Evolutionary conservation across 2,329 filamentous ascomycete species (phyloP), one percentile per base, ranked within the genome.

Genomic region (Verticillium dahliae): DNA sequence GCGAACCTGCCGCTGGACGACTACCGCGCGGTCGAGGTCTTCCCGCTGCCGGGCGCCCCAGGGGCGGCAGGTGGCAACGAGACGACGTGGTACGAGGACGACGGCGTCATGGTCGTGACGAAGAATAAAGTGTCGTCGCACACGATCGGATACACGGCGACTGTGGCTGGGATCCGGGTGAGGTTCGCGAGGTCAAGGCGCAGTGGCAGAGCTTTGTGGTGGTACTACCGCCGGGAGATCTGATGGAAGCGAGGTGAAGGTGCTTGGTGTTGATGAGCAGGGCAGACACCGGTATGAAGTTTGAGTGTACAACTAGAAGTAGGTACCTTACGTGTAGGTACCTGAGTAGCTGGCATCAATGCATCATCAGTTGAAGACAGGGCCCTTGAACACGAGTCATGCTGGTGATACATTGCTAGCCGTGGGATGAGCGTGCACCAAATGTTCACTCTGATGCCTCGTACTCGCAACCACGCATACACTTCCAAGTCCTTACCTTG

Each of bases 11-110:
- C 74, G 0, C 69, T 74, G 4, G 77, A 80, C 33, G 76, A 80
- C 65, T 78, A 73, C 66, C 72, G 77, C 4, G 76, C 71, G 0
- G 70, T 79, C 0, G 78, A 80, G 65, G 75, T 80, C 31, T 79
- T 79, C 64, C 77, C 77, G 0, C 73, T 75, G 0, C 69, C 61
- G 11, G 58, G 56, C 22, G 60, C 0, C 63, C 64, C 3, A 57
- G 60, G 14, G 66, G 62, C 6, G 62, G 63, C 15, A 69, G 68
- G 55, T 69, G 67, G 66, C 72, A n/a, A 71, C 11, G 65, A 68
- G 58, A 72, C 62, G 1, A 62, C 62, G 0, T 78, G 75, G 75
- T 71, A 71, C 35, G 76, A 78, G 61, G 76, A 78, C 27, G 74
- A 78, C 11, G 75, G 76, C 4, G 69, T 76, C 1, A 70, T 74